phyloP scores from a whole-genome alignment of 192 early-diverging fungal species.

The Gigaspora rosea region DNA sequence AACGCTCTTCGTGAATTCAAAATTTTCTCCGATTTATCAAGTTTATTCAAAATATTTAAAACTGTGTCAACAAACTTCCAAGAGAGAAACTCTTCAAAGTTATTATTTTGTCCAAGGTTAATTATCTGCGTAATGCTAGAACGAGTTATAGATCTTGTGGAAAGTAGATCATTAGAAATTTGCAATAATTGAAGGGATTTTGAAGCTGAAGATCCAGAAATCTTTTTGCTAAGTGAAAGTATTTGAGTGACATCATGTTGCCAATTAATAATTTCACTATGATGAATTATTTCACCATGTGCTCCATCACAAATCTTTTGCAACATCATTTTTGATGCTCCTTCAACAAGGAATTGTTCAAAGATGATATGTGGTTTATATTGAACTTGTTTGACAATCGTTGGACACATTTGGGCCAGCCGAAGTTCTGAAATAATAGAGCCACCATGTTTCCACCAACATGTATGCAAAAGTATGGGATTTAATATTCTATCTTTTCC shows the following conservation, averaged over 20 bases:
- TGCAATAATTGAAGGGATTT: slow-evolving; percentile 5
- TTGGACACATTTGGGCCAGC: slow-evolving; percentile 3
- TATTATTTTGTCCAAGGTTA: not conserved
- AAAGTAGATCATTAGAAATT: slow-evolving; percentile 30
- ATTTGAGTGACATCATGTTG: slow-evolving; percentile 20
- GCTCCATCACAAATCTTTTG: not conserved
- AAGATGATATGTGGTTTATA: not conserved
- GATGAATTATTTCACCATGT: not conserved
- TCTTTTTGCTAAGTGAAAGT: slow-evolving; percentile 15
- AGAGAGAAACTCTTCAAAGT: not conserved
- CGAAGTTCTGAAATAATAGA: slow-evolving; percentile 28
- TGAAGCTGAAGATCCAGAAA: not conserved
- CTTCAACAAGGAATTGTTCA: slow-evolving; percentile 9
- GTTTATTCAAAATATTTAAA: slow-evolving; percentile 7
- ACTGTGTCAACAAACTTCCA: not conserved
- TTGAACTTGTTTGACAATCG: not conserved
- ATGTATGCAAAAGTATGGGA: slow-evolving; percentile 21
- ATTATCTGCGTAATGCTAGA: not conserved
- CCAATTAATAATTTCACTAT: not conserved
- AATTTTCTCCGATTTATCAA: not conserved
- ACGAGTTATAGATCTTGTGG: slow-evolving; percentile 13
- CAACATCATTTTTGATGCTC: not conserved
- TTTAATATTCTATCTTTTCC: slow-evolving; percentile 13
- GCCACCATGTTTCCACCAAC: slow-evolving; percentile 29
- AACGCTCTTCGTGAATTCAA: slow-evolving; percentile 27